A percentile compares a stretch with the other conserved stretches of the same genome.
These are phyloP conservation scores for Prunus kanzakura DNA, from an alignment of 306 rosid species.

Conservation along the genomic window DNA sequence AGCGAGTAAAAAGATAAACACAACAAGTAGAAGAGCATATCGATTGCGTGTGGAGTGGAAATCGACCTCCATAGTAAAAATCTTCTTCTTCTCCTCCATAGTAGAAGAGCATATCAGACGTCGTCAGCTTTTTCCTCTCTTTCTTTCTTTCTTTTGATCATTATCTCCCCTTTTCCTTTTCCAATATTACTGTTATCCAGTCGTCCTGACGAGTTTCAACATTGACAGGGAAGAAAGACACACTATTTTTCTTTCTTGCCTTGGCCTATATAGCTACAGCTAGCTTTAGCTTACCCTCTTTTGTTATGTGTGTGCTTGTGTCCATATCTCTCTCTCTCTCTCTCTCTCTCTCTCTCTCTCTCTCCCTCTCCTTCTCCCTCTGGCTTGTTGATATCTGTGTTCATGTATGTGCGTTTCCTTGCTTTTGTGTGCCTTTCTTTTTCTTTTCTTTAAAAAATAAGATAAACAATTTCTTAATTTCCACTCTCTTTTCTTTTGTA, in stretches of 20 bases:
- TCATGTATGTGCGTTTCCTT: neutral
- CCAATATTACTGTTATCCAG: slow-evolving; percentile 50
- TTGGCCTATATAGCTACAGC: neutral
- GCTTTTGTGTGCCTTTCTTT: neutral
- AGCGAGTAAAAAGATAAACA: slow-evolving; percentile 16
- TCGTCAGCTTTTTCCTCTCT: slow-evolving; percentile 21
- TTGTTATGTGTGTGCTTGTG: too few species aligned
- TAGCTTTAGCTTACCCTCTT: too few species aligned
- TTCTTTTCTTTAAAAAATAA: neutral
- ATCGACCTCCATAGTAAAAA: slow-evolving; percentile 19
- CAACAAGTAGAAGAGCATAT: slow-evolving; percentile 16
- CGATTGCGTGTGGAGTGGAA: slow-evolving; percentile 56
- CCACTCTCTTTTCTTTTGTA: neutral
- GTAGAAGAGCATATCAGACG: neutral
- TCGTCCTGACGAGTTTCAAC: slow-evolving; percentile 51
- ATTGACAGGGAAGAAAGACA: slow-evolving; percentile 24
- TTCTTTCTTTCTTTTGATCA: slow-evolving; percentile 2
- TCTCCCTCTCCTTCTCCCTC: slow-evolving; percentile 24
- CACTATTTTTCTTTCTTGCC: slow-evolving; percentile 32
- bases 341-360: slow-evolving; percentile 1
- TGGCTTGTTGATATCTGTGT: slow-evolving; percentile 31
- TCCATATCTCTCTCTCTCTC: neutral
- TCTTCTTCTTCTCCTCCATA: neutral
- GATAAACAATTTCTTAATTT: neutral
- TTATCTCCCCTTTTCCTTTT: slow-evolving; percentile 27